Conservation (phyloP, 2,329 filamentous ascomycete genomes). For the Aspergillus novoparasiticus region DNA sequence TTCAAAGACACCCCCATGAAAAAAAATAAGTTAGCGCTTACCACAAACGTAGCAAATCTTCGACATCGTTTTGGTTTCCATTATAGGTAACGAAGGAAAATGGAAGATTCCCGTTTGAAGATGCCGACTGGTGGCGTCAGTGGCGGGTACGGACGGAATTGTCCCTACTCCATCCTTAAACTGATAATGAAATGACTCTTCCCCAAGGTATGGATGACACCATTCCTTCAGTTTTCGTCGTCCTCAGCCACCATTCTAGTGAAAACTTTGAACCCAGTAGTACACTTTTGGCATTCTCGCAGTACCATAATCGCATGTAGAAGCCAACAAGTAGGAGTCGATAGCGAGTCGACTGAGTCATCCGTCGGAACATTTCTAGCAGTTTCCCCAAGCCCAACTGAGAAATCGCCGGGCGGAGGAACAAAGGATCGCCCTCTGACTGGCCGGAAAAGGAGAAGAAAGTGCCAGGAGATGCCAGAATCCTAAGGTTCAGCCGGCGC, state of each 20-base stretch:
- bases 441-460: constrained; percentile 18
- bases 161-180: constrained; percentile 2
- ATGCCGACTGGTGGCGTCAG: constrained; percentile 28
- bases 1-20: not conserved
- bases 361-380: constrained; percentile 9
- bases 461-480: constrained; percentile 23
- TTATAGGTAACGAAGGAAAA: constrained; percentile 1
- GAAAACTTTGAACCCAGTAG: constrained; percentile 1
- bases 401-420: constrained; percentile 3
- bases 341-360: constrained; percentile 10
- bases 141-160: constrained; percentile 25
- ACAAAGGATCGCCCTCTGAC: constrained; percentile 15
- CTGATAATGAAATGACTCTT: constrained; percentile 4
- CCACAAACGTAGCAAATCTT: not conserved
- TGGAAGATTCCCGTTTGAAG: constrained; percentile 9
- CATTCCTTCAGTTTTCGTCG: not conserved
- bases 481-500: constrained; percentile 5
- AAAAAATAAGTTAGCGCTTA: not conserved
- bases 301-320: not conserved
- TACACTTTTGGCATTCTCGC: no score
- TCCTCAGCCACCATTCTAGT: not conserved
- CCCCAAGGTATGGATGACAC: not conserved
- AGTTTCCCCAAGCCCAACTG: constrained; percentile 7
- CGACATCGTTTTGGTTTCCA: not conserved
- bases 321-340: not conserved